A percentile compares a stretch with the other conserved stretches of the same genome.
Evolutionary conservation across 306 rosid species (phyloP).

Genomic region (Geum urbanum): DNA sequence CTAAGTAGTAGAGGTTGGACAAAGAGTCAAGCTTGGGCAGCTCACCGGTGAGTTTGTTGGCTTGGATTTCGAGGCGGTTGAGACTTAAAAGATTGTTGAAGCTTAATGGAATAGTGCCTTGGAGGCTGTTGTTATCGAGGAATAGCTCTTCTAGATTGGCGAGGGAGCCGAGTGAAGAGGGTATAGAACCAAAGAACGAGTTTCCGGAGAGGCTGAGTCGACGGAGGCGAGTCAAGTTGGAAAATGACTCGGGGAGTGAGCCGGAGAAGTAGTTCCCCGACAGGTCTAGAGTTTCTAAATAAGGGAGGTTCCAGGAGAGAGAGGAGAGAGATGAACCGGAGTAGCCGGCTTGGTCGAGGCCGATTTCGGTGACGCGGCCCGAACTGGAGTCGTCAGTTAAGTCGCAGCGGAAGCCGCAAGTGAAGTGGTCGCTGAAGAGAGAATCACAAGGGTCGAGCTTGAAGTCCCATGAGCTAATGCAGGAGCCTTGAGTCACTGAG

Average conservation of each 20-base stretch:
- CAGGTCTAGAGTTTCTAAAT: slow-evolving; percentile 60
- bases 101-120: slow-evolving; percentile 47
- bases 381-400: slow-evolving; percentile 31
- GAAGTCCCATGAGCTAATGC: slow-evolving; percentile 75
- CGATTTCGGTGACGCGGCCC: slow-evolving; percentile 66
- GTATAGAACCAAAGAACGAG: slow-evolving; percentile 54
- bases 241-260: slow-evolving; percentile 40
- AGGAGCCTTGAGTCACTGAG: slow-evolving; percentile 55
- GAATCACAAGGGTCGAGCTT: slow-evolving; percentile 66
- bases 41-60: slow-evolving; percentile 47
- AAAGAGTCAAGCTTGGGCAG: slow-evolving; percentile 46
- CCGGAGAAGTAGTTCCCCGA: slow-evolving; percentile 70
- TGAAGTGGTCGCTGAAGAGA: slow-evolving; percentile 62
- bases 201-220: slow-evolving; percentile 61
- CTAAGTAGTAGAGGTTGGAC: slow-evolving; percentile 41
- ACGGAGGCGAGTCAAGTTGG: slow-evolving; percentile 52
- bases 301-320: slow-evolving; percentile 58
- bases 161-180: slow-evolving; percentile 47
- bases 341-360: slow-evolving; percentile 85
- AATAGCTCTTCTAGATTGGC: slow-evolving; percentile 52
- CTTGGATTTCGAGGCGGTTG: slow-evolving; percentile 56
- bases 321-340: slow-evolving; percentile 42
- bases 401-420: slow-evolving; percentile 84
- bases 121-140: slow-evolving; percentile 59
- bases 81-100: slow-evolving; percentile 35